Evolutionary conservation across 2,329 filamentous ascomycete species (phyloP).

Genomic region (Fusarium nisikadoi): DNA sequence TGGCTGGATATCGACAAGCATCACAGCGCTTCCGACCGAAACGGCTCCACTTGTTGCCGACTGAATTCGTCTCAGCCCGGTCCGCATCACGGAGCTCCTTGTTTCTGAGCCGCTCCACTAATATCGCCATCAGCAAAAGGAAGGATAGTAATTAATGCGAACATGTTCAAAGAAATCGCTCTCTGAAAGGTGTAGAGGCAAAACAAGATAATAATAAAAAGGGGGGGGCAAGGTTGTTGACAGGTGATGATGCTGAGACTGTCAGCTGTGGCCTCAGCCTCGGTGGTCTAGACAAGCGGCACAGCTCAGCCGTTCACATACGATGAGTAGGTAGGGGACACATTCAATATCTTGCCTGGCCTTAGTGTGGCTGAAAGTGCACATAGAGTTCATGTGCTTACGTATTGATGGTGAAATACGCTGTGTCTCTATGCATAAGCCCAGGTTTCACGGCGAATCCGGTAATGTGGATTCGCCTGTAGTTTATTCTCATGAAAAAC

Average conservation of each 20-base stretch:
- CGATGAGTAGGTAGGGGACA: background rate
- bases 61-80: conserved; percentile 34
- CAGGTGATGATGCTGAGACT: conserved; percentile 9
- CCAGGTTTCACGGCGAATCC: conserved; percentile 6
- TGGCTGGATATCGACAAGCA: conserved; percentile 6
- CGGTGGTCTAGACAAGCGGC: conserved; percentile 25
- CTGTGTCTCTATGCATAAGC: background rate
- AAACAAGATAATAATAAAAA: background rate
- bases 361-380: conserved; percentile 26
- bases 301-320: conserved; percentile 23
- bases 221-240: background rate
- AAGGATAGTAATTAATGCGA: conserved; percentile 4
- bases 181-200: background rate
- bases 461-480: background rate
- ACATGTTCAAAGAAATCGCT: background rate
- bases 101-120: conserved; percentile 22
- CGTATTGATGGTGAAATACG: conserved; percentile 12
- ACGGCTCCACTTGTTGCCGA: conserved; percentile 34
- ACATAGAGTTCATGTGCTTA: conserved; percentile 1
- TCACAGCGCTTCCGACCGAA: conserved; percentile 23
- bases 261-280: conserved; percentile 21
- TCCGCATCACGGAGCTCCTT: conserved; percentile 17
- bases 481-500: background rate
- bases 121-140: conserved; percentile 7
- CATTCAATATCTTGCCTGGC: conserved; percentile 21